Conservation (phyloP, 2,329 filamentous ascomycete species). For the Kalmusia sp. region DNA sequence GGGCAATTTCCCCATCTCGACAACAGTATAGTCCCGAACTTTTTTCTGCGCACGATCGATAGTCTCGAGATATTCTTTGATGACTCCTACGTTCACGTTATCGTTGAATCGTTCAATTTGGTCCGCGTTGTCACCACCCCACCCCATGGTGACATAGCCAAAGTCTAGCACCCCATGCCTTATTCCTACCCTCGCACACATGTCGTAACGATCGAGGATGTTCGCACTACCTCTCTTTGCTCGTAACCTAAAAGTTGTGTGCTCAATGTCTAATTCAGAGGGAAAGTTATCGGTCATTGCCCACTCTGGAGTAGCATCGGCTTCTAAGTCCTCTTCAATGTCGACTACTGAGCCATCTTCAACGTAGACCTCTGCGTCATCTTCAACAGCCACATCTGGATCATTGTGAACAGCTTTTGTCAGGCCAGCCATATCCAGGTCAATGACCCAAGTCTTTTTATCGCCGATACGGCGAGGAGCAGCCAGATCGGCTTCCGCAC, state of each 20-base stretch:
- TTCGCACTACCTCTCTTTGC: no score
- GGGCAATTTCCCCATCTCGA: background rate
- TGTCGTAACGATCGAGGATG: background rate
- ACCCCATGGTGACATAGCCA: background rate
- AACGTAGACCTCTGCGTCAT: no score
- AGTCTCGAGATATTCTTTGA: background rate
- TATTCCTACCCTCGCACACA: background rate
- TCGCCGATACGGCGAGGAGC: constrained; percentile 13
- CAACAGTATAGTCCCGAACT: background rate
- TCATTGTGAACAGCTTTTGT: no score
- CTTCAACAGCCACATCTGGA: no score
- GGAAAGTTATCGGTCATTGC: no score
- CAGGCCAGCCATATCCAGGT: background rate
- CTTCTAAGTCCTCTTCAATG: background rate
- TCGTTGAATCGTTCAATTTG: background rate
- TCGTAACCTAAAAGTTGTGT: background rate
- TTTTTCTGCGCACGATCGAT: background rate
- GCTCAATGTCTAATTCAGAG: background rate
- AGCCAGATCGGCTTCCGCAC: background rate
- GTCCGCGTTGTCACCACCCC: background rate
- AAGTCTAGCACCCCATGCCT: background rate
- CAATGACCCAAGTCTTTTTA: constrained; percentile 9
- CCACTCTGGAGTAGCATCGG: background rate
- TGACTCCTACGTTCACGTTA: background rate
- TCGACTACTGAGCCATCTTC: no score